A percentile compares a stretch with the other conserved stretches of the same genome.
These are phyloP conservation scores for Magnolia kwangsiensis DNA, from an alignment of 164 flowering plant species.

Conservation along the genomic window DNA sequence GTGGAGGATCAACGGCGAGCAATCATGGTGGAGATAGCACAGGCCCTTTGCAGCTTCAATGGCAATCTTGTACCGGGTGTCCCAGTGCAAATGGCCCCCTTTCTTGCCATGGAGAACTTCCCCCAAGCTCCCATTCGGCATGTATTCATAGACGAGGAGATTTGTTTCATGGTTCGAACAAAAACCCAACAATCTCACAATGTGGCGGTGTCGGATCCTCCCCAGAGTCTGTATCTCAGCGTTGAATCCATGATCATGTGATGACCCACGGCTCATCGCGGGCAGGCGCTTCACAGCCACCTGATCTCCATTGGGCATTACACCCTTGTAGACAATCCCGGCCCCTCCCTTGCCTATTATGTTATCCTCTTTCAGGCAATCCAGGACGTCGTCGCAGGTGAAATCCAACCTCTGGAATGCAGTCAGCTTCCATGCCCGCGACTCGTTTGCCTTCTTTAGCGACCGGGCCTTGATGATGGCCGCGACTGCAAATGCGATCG, in stretches of 20 bases:
- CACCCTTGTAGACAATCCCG: conserved; percentile 91
- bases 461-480: conserved; percentile 90
- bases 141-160: conserved; percentile 91
- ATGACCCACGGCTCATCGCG: conserved; percentile 84
- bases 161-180: conserved; percentile 96
- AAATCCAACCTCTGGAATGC: conserved; percentile 94
- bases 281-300: conserved; percentile 94
- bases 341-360: conserved; percentile 99
- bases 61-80: conserved; percentile 90
- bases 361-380: conserved; percentile 87
- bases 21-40: conserved; percentile 96
- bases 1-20: conserved; percentile 89
- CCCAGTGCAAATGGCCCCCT: conserved; percentile 96
- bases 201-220: conserved; percentile 90
- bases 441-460: conserved; percentile 64
- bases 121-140: conserved; percentile 96
- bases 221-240: conserved; percentile 98
- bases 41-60: conserved; percentile 93
- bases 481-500: conserved; percentile 83
- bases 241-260: conserved; percentile 95
- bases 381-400: conserved; percentile 82
- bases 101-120: conserved; percentile 97
- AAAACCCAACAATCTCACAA: conserved; percentile 85
- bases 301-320: conserved; percentile 75
- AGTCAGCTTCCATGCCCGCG: conserved; percentile 87